Percentiles rank a stretch among this genome's conserved stretches.
Conservation (phyloP, 495 filamentous ascomycete genomes). For the Neurospora sp. region DNA sequence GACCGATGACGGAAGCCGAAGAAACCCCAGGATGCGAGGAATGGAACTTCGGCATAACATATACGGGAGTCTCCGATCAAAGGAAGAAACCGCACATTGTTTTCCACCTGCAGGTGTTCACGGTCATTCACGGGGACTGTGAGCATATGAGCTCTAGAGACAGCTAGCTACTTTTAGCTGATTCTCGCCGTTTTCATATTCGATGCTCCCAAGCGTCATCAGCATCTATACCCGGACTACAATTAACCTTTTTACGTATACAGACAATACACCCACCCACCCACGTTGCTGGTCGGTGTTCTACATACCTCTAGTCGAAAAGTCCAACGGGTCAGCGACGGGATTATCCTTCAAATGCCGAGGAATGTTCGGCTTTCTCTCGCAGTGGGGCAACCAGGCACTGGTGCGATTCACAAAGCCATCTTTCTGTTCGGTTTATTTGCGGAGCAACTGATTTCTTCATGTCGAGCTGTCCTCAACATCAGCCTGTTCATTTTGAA, state of each 20-base stretch:
- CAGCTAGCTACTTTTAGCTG: neutral
- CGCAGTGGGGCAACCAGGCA: neutral
- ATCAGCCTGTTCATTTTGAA: neutral
- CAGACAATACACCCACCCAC: too few species aligned
- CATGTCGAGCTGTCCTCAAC: neutral
- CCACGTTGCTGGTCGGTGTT: neutral
- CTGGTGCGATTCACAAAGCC: neutral
- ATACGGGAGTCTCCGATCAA: neutral
- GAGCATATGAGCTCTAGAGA: neutral
- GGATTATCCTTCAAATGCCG: neutral
- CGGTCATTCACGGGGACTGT: neutral
- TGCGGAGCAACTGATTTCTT: neutral
- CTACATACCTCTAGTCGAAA: neutral
- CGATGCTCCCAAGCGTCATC: neutral
- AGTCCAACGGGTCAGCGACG: neutral
- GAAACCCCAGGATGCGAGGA: neutral
- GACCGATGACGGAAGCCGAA: neutral
- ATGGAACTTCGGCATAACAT: neutral
- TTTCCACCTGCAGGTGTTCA: neutral
- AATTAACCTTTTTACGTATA: neutral
- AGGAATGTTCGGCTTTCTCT: neutral
- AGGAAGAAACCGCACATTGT: neutral
- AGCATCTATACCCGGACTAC: neutral
- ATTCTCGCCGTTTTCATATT: neutral
- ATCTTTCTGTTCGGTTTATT: neutral